Conservation (phyloP, 441 rosid species). For the Gossypium lobatum region DNA sequence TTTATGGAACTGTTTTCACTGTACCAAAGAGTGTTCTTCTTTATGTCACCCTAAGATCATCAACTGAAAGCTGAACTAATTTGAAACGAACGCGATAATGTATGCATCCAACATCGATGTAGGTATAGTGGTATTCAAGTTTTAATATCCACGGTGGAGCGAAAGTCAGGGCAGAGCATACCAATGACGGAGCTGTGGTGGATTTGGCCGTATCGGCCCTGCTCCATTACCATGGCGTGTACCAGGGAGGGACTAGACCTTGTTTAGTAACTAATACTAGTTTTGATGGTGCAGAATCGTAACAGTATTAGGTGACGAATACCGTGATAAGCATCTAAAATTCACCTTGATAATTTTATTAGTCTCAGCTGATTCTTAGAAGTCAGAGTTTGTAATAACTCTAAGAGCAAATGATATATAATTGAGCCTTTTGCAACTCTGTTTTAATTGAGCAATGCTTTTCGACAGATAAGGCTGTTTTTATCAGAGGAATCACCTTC, state of each 20-base stretch:
- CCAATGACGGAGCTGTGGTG: too few relatives aligned
- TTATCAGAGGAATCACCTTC: slow-evolving; percentile 87
- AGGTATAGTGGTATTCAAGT: too few relatives aligned
- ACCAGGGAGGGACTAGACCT: background rate
- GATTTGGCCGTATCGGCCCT: background rate
- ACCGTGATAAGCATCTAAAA: background rate
- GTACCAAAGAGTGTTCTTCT: too few relatives aligned
- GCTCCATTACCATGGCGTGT: background rate
- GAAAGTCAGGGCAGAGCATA: background rate
- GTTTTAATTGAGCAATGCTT: slow-evolving; percentile 8
- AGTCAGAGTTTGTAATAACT: too few relatives aligned
- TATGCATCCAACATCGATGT: too few relatives aligned
- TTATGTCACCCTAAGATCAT: too few relatives aligned
- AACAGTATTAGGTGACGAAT: background rate
- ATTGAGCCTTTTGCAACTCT: too few relatives aligned
- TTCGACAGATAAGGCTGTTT: slow-evolving; percentile 65
- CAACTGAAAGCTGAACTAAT: too few relatives aligned
- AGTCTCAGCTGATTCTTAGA: background rate
- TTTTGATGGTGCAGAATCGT: background rate
- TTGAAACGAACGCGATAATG: too few relatives aligned
- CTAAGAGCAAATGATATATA: too few relatives aligned
- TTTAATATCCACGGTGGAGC: too few relatives aligned
- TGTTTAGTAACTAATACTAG: background rate
- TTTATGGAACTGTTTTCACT: too few relatives aligned
- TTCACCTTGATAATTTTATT: background rate